phyloP scores from a whole-genome alignment of 2,329 filamentous ascomycete species.

The Aspergillus sclerotialis region DNA sequence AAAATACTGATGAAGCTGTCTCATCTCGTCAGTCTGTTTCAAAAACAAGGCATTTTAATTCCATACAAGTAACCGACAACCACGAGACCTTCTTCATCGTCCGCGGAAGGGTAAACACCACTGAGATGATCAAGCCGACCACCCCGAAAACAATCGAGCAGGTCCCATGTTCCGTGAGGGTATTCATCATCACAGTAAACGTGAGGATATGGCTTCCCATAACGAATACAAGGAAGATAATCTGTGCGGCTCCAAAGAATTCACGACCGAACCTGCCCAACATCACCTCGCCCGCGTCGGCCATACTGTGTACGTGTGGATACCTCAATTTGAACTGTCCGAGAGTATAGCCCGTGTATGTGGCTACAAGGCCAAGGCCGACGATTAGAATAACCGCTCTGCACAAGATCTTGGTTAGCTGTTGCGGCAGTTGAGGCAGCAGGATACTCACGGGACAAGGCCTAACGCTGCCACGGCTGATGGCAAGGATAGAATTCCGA shows the following conservation, averaged over 20 bases:
- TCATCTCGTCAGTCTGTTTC: constrained; percentile 21
- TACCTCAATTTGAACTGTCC: neutral
- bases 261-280: neutral
- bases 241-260: neutral
- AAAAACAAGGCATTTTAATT: constrained; percentile 43
- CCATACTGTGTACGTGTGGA: neutral
- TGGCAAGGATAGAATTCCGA: constrained; percentile 48
- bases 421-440: too few relatives aligned
- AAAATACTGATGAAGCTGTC: constrained; percentile 50
- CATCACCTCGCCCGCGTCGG: constrained; percentile 52
- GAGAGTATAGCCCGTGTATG: neutral
- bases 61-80: neutral
- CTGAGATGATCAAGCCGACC: neutral
- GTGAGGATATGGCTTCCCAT: neutral
- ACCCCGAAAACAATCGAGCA: constrained; percentile 48
- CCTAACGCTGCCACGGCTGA: constrained; percentile 43
- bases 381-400: constrained; percentile 30
- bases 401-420: neutral
- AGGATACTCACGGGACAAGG: constrained; percentile 35
- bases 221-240: neutral
- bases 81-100: neutral
- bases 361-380: neutral
- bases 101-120: neutral
- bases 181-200: neutral
- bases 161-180: neutral